phyloP scores from a whole-genome alignment of 495 filamentous ascomycete genomes.

The Daldinia concentrica region DNA sequence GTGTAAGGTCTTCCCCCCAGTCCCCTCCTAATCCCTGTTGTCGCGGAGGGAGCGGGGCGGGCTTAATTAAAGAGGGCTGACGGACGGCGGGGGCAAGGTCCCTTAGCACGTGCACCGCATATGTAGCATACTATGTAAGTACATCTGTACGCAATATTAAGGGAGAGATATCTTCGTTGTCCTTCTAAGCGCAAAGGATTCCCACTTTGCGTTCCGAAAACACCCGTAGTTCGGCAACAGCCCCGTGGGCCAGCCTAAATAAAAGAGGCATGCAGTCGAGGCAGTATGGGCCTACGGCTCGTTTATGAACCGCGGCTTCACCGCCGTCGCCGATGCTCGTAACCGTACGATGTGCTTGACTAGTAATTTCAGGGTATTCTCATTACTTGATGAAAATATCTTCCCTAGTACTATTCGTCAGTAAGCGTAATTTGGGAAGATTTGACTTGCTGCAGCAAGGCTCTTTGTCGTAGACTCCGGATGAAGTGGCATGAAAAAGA shows the following conservation, averaged over 20 bases:
- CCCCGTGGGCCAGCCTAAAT: constrained; percentile 15
- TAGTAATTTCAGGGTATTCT: constrained; percentile 32
- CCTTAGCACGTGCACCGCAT: constrained; percentile 36
- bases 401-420: constrained; percentile 6
- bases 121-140: constrained; percentile 4
- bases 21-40: constrained; percentile 27
- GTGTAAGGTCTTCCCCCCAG: constrained; percentile 12
- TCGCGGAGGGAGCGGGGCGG: constrained; percentile 40
- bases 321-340: constrained; percentile 22
- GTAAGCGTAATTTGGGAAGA: constrained; percentile 33
- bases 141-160: constrained; percentile 15
- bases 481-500: constrained; percentile 5
- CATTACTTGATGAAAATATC: constrained; percentile 43
- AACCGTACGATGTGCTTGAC: constrained; percentile 20
- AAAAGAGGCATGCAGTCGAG: constrained; percentile 12
- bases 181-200: constrained; percentile 21
- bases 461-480: constrained; percentile 3
- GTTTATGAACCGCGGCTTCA: constrained; percentile 30
- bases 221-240: constrained; percentile 30
- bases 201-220: constrained; percentile 38
- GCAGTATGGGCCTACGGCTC: constrained; percentile 9
- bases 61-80: constrained; percentile 39
- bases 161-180: constrained; percentile 17
- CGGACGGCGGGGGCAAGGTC: constrained; percentile 22
- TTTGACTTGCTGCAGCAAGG: constrained; percentile 22